phyloP scores from a whole-genome alignment of 2,329 filamentous ascomycete species.

The Chaetomiaceae sp. region DNA sequence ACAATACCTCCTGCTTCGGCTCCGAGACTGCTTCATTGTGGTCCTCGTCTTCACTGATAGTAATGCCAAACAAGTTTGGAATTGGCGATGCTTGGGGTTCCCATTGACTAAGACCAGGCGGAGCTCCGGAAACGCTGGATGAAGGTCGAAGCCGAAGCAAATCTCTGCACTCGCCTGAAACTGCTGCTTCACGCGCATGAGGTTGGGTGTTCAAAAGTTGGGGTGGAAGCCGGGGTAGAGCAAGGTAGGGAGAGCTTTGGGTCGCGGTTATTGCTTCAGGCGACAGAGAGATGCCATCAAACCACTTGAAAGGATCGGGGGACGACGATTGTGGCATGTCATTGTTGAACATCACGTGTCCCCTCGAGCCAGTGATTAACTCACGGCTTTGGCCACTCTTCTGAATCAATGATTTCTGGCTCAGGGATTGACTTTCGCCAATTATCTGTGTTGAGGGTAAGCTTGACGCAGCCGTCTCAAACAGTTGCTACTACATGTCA shows the following conservation, averaged over 20 bases:
- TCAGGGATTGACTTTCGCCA: slow-evolving; percentile 10
- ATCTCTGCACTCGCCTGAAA: neutral
- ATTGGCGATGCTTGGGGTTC: neutral
- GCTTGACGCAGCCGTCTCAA: slow-evolving; percentile 9
- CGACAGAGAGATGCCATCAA: slow-evolving; percentile 8
- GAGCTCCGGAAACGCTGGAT: neutral
- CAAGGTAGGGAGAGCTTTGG: neutral
- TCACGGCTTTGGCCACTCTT: neutral
- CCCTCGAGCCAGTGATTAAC: neutral
- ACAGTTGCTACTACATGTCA: slow-evolving; percentile 17
- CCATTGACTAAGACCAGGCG: neutral
- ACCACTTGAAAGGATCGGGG: neutral
- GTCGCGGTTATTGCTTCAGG: neutral
- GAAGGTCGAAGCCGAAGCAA: neutral
- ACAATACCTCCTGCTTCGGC: neutral
- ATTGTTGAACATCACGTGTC: neutral
- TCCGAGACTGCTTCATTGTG: neutral
- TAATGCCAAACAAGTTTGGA: neutral
- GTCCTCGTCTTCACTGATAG: slow-evolving; percentile 6
- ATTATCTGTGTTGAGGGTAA: slow-evolving; percentile 15
- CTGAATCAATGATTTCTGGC: neutral
- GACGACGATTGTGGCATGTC: neutral
- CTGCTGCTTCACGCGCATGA: neutral
- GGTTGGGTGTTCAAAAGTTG: neutral
- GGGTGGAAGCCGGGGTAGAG: neutral